Base-by-base conservation (phyloP, 202 grass and related monocot species). In the Panicum hallii region DNA sequence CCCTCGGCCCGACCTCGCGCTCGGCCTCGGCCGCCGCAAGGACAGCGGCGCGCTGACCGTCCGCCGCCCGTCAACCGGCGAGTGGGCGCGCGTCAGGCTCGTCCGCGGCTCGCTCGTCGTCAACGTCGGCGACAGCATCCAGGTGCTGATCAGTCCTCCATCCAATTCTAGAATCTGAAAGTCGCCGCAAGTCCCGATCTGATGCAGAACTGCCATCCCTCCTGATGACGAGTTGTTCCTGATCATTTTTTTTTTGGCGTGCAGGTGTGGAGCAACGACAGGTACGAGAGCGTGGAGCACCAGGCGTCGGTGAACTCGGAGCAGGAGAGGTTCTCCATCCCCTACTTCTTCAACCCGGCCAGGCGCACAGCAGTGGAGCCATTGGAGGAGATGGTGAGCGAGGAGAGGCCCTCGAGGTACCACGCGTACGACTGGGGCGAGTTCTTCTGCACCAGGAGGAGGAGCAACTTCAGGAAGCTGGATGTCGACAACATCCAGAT, bases 241-340 rank as follows among this genome's bases (percentile, higher is more conserved):
- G 26, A 26, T 26, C 26, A 26, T 26, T 26, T 26, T 26, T 26
- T 34, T 34, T 34, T 34, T 34, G 34, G 34, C 34, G 34, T 34
- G 34, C 34, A 92, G 93, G 94, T 97, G 11, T 97, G 95, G 95
- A 95, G 95, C 92, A 97, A 95, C n/a, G 95, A 95, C 14, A 81
- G 79, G 76, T 97, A 97, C 69, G 82, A 91, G 87, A 97, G 95
- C 49, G 90, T 74, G 23, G 92, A 97, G 87, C 95, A 97, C 83
- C 62, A 92, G 63, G 92, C 82, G 57, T 80, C 85, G 6, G 83
- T 91, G 17, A 94, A 95, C 87, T 50, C 69, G 1, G 46, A 67
- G 19, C 82, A 45, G 77, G 91, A 97, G 70, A 86, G 95, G 82
- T 87, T 88, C 78, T 98, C 90, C 77, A 85, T 98, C 7, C 89